These are phyloP conservation scores for Arctium lappa DNA, from an alignment of 129 eudicot species.

Conservation along the genomic window DNA sequence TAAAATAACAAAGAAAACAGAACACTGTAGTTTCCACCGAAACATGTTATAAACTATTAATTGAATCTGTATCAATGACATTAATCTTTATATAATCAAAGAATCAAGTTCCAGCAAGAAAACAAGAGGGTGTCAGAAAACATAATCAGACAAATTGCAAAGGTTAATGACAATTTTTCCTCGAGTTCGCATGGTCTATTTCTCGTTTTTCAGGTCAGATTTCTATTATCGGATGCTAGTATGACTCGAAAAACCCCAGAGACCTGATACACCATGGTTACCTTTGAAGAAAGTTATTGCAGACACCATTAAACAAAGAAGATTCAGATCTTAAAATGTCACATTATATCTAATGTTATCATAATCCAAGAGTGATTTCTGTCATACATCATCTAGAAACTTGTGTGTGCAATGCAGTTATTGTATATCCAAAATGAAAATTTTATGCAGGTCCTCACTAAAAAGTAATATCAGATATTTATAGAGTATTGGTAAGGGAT, in stretches of 20 bases:
- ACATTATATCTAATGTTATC: too few relatives aligned
- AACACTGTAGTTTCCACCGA: neutral
- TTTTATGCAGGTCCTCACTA: too few relatives aligned
- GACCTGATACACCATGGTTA: neutral
- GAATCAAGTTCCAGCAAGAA: conserved; percentile 16
- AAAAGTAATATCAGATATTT: too few relatives aligned
- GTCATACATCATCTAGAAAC: neutral
- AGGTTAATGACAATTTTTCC: neutral
- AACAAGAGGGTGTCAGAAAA: neutral
- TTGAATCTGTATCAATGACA: neutral
- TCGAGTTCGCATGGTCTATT: neutral
- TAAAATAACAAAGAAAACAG: neutral
- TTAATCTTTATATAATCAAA: neutral
- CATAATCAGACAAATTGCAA: conserved; percentile 7
- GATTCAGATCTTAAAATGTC: neutral
- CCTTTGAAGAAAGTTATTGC: too few relatives aligned
- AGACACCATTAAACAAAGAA: neutral
- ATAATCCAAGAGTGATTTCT: too few relatives aligned
- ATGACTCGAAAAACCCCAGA: neutral
- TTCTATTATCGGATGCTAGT: neutral
- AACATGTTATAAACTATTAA: conserved; percentile 2
- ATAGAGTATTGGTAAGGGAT: too few relatives aligned
- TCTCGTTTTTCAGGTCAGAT: neutral
- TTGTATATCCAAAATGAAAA: neutral
- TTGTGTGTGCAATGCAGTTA: neutral